Evolutionary conservation across 2,329 filamentous ascomycete genomes (phyloP).

Genomic region (Saccharata proteae): DNA sequence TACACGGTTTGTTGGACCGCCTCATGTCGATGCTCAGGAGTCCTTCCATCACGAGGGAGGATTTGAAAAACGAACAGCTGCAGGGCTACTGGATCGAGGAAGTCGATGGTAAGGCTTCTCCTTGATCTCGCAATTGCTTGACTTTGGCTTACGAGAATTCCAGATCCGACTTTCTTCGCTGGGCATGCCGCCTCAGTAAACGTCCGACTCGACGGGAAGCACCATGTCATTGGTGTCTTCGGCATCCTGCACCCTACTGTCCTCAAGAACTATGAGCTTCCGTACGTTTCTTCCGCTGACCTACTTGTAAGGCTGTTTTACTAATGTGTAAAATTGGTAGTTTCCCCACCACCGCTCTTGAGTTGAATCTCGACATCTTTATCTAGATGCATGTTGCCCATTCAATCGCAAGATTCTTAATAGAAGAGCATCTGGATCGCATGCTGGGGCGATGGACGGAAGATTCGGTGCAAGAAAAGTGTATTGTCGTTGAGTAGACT

Average conservation of each 20-base stretch:
- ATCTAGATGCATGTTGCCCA: conserved; percentile 46
- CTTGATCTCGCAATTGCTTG: no score
- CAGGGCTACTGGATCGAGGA: conserved; percentile 87
- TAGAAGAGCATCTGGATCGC: no score
- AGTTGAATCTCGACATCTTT: conserved; percentile 91
- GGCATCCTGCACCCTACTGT: conserved; percentile 90
- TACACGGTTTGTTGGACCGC: conserved; percentile 87
- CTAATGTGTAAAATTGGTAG: conserved; percentile 27
- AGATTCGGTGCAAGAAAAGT: no score
- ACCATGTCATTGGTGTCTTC: conserved; percentile 71
- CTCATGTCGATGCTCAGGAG: conserved; percentile 85
- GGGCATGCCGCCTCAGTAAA: conserved; percentile 82
- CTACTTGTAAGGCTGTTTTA: conserved; percentile 6
- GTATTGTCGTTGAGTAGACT: no score
- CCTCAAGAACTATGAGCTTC: conserved; percentile 84
- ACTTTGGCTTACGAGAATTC: no score
- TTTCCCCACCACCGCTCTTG: conserved; percentile 86
- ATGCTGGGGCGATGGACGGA: no score
- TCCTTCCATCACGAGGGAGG: conserved; percentile 65
- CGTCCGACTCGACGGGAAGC: conserved; percentile 61
- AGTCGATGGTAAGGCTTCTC: conserved; percentile 50
- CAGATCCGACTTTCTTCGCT: conserved; percentile 77
- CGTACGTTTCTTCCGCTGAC: conserved; percentile 35
- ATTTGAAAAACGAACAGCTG: conserved; percentile 48
- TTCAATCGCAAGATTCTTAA: no score